phyloP scores from a whole-genome alignment of 805 yeast species.

The Monosporozyma aerobia region DNA sequence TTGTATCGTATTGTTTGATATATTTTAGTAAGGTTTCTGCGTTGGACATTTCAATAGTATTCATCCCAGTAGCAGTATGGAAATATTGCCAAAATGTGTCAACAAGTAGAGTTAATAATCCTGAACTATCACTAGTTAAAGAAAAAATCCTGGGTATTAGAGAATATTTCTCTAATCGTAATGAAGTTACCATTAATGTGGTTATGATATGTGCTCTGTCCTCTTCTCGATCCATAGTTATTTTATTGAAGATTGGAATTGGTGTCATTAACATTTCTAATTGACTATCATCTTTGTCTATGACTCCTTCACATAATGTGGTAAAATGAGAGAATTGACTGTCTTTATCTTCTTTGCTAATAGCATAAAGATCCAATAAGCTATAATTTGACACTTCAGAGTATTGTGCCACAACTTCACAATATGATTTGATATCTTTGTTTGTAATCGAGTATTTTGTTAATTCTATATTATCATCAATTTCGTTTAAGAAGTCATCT shows the following conservation, averaged over 20 bases:
- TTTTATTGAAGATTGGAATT: constrained; percentile 3
- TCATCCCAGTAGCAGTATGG: constrained; percentile 35
- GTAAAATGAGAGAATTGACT: constrained; percentile 21
- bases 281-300: not conserved
- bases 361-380: constrained; percentile 15
- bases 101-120: constrained; percentile 5
- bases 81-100: constrained; percentile 35
- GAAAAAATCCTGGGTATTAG: not conserved
- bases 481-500: constrained; percentile 7
- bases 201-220: not conserved
- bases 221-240: constrained; percentile 9
- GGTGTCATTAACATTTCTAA: not conserved
- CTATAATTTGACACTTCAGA: constrained; percentile 8
- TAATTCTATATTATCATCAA: constrained; percentile 7
- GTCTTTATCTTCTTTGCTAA: constrained; percentile 14
- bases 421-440: constrained; percentile 8
- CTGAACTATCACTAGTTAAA: not conserved
- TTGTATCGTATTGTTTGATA: not conserved
- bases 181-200: constrained; percentile 20
- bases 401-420: constrained; percentile 10
- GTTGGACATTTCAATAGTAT: constrained; percentile 31
- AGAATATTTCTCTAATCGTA: constrained; percentile 21
- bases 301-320: constrained; percentile 9
- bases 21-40: constrained; percentile 18
- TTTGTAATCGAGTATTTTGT: constrained; percentile 5